Evolutionary conservation across 78 protist species (phyloP), one percentile per base, ranked within the genome.

Genomic region (Pigoraptor vietnamica): DNA sequence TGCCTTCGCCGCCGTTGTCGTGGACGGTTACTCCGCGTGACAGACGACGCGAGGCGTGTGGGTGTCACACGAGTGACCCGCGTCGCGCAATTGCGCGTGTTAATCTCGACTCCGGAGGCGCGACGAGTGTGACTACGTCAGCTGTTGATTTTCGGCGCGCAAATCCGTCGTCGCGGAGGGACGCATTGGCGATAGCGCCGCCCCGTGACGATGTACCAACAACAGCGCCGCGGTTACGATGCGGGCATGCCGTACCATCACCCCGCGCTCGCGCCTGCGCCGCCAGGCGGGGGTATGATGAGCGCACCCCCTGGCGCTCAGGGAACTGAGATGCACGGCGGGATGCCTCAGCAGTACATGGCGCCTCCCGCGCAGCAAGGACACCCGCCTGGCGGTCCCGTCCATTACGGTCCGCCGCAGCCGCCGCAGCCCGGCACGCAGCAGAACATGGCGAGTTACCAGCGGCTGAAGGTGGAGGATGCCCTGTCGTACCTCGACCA

Each of bases 401-500:
- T 48, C 67, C 29, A 6, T 6, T 48, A 48, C 14, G 67, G 67
- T 21, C 67, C 67, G 14, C 67, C 67, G 6, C 67, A 6, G 14
- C 67, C 67, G 67, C 67, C 6, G 67, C 67, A 48, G 67, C 29
- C 67, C 14, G 67, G 29, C 14, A 6, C 67, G 14, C 67, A 48
- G 67, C 67, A 48, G 67, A 48, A 48, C 67, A 48, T 48, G 67
- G 67, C 67, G 67, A 79, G 34, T 19, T 83, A 14, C 87, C 91
- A 37, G 35, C 81, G 39, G n/a, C 91, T 91, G 87, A 96, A 97
- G 88, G 95, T 96, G 84, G 96, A 97, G 90, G 96, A 96, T 67
- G 98, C 98, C 0, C 89, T 97, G 40, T 89, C 92, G 0, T 97
- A 95, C 32, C 93, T 97, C 35, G 97, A 97, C 81, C 93, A 94